phyloP scores from a whole-genome alignment of 176 grass and related monocot genomes.

The Secale cereale region DNA sequence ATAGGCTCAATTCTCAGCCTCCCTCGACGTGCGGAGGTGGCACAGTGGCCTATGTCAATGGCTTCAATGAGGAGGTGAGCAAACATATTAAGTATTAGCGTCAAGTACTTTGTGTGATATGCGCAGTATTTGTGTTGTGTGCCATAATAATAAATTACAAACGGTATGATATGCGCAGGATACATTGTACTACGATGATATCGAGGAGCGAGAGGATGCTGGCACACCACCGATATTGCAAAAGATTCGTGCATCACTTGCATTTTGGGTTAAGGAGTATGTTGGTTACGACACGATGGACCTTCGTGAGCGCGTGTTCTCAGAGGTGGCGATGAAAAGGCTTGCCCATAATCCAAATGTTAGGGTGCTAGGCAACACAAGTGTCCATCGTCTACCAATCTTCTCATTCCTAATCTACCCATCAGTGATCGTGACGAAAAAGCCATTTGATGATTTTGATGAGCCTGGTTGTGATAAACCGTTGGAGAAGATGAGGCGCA shows the following conservation, averaged over 20 bases:
- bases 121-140: neutral
- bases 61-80: slow-evolving; percentile 60
- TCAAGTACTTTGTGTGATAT: neutral
- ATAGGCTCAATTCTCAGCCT: slow-evolving; percentile 42
- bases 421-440: neutral
- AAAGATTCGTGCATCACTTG: slow-evolving; percentile 63
- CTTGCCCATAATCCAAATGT: slow-evolving; percentile 40
- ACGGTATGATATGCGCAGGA: slow-evolving; percentile 29
- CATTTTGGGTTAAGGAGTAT: slow-evolving; percentile 83
- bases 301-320: slow-evolving; percentile 30
- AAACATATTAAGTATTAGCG: neutral
- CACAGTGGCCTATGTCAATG: slow-evolving; percentile 73
- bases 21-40: slow-evolving; percentile 72
- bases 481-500: neutral
- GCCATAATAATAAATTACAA: neutral
- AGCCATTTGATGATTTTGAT: neutral
- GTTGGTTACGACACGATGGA: slow-evolving; percentile 47
- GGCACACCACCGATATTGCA: slow-evolving; percentile 69
- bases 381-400: slow-evolving; percentile 44
- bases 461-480: neutral
- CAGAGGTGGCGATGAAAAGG: slow-evolving; percentile 37
- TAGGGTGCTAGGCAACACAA: slow-evolving; percentile 53
- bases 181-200: slow-evolving; percentile 53
- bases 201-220: slow-evolving; percentile 70
- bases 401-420: slow-evolving; percentile 79